phyloP scores from a whole-genome alignment of 345 rosid species.

The Noccaea caerulescens region DNA sequence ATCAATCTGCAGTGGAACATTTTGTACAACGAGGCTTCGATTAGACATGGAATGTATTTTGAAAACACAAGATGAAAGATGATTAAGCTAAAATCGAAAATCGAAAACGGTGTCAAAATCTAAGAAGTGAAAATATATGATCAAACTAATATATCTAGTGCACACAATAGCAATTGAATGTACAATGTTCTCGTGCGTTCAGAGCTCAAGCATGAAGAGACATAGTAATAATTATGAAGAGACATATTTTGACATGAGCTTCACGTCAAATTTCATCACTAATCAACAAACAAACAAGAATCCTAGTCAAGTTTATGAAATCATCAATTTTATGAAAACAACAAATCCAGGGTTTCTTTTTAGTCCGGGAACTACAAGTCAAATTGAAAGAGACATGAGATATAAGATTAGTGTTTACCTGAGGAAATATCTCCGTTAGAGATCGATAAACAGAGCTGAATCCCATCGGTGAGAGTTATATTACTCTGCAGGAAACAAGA shows the following conservation, averaged over 20 bases:
- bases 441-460: constrained; percentile 60
- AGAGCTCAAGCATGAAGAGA: neutral
- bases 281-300: too few species aligned
- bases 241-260: neutral
- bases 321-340: neutral
- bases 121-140: neutral
- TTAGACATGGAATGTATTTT: neutral
- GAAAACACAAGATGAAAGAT: neutral
- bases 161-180: neutral
- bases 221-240: neutral
- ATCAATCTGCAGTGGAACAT: constrained; percentile 60
- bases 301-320: neutral
- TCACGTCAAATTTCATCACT: neutral
- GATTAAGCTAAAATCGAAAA: neutral
- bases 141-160: neutral
- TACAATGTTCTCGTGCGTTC: neutral
- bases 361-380: neutral
- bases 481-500: constrained; percentile 17
- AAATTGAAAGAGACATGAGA: neutral
- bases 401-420: constrained; percentile 49
- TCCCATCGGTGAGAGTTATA: constrained; percentile 50
- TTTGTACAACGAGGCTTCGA: neutral
- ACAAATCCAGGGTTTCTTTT: neutral
- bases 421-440: constrained; percentile 76
- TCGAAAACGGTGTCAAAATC: neutral